Conservation (phyloP, 2,329 filamentous ascomycete species). For the Venturia pyrina region DNA sequence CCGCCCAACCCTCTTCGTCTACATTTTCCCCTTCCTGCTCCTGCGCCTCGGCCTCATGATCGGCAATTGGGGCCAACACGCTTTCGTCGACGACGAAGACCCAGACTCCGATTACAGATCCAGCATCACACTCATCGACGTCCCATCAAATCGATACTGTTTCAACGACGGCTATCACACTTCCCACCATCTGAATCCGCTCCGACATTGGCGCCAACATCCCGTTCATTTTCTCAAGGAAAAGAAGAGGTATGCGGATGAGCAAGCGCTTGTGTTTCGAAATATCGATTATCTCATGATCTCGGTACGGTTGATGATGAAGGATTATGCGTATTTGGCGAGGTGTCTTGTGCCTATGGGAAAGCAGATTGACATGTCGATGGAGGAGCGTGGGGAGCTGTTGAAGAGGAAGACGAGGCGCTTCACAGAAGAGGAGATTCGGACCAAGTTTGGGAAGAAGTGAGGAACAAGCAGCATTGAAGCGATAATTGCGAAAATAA, state of each 20-base stretch:
- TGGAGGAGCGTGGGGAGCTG: conserved; percentile 54
- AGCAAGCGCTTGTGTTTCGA: conserved; percentile 66
- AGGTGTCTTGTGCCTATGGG: conserved; percentile 65
- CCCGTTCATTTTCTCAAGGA: conserved; percentile 61
- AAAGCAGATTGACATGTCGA: conserved; percentile 55
- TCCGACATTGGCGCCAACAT: conserved; percentile 73
- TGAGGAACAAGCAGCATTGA: neutral
- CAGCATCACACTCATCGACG: conserved; percentile 70
- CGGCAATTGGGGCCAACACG: conserved; percentile 78
- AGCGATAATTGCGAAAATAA: neutral
- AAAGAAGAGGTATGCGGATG: conserved; percentile 55
- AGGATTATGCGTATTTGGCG: conserved; percentile 62
- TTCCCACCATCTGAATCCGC: conserved; percentile 68
- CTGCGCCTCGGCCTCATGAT: conserved; percentile 67
- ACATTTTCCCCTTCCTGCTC: conserved; percentile 55
- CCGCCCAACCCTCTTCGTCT: conserved; percentile 51
- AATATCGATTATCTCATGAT: conserved; percentile 76
- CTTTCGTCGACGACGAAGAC: conserved; percentile 64
- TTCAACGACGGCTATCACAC: conserved; percentile 80
- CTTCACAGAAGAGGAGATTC: conserved; percentile 57
- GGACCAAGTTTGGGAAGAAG: conserved; percentile 39
- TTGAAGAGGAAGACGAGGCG: conserved; percentile 53
- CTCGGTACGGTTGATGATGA: conserved; percentile 55
- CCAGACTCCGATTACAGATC: conserved; percentile 70
- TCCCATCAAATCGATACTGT: conserved; percentile 68